phyloP scores from a whole-genome alignment of 257 asterid species.

The Parsonsia alboflavescens region DNA sequence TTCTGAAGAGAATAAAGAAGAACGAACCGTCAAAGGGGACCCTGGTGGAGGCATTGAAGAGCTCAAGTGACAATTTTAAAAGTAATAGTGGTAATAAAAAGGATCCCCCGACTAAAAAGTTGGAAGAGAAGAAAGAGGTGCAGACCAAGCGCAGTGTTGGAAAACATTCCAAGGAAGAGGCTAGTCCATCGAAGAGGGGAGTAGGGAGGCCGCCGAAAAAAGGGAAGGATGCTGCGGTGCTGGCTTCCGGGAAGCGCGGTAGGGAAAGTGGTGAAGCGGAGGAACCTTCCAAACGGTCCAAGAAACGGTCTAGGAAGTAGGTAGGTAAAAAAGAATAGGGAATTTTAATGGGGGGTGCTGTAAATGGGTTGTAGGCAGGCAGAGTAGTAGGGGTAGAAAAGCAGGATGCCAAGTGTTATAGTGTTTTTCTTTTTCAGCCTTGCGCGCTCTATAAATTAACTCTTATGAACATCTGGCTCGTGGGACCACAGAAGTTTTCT shows the following conservation, averaged over 20 bases:
- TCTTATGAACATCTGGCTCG: neutral
- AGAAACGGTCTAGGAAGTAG: slow-evolving; percentile 36
- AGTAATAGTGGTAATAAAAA: slow-evolving; percentile 13
- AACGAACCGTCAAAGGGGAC: slow-evolving; percentile 26
- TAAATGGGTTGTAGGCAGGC: neutral
- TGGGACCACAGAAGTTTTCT: neutral
- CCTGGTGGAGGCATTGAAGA: slow-evolving; percentile 19
- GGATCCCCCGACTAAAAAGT: slow-evolving; percentile 24
- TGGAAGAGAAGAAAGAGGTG: slow-evolving; percentile 22
- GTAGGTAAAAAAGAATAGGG: neutral
- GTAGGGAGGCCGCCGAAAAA: slow-evolving; percentile 34
- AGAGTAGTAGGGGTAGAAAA: neutral
- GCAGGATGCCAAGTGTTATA: neutral
- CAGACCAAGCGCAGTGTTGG: slow-evolving; percentile 18
- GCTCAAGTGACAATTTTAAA: slow-evolving; percentile 4
- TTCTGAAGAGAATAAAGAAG: slow-evolving; percentile 20
- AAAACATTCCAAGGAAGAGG: slow-evolving; percentile 25
- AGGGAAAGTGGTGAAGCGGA: slow-evolving; percentile 29
- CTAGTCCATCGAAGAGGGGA: slow-evolving; percentile 26
- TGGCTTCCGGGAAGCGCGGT: slow-evolving; percentile 17
- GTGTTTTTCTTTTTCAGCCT: neutral
- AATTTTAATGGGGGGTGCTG: neutral
- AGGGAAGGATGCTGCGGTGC: slow-evolving; percentile 19
- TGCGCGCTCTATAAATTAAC: neutral
- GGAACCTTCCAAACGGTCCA: slow-evolving; percentile 29